Percentiles rank a stretch among this genome's conserved stretches.
Conservation (phyloP, 2,329 filamentous ascomycete genomes). For the Bertia moriformis region DNA sequence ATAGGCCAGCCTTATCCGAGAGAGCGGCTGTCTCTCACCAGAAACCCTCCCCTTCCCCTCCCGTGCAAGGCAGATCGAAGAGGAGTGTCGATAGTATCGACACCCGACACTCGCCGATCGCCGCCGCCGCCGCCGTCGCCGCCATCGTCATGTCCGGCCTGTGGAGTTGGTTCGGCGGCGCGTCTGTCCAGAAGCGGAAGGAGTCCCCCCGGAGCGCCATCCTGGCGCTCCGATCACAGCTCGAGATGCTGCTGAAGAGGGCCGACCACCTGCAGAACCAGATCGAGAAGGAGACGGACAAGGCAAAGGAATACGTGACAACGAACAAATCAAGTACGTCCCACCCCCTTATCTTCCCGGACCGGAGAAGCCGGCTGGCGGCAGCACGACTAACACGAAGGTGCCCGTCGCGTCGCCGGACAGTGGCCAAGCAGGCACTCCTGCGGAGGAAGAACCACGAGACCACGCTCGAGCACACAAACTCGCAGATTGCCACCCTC, state of each 20-base stretch:
- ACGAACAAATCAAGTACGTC: constrained; percentile 79
- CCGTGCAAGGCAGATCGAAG: no score
- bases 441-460: constrained; percentile 91
- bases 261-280: constrained; percentile 82
- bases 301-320: constrained; percentile 76
- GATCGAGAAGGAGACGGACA: constrained; percentile 80
- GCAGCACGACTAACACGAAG: constrained; percentile 6
- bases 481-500: constrained; percentile 75
- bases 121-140: constrained; percentile 10
- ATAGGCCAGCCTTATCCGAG: no score
- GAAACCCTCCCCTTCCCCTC: no score
- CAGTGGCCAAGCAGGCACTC: constrained; percentile 79
- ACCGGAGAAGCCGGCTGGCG: neutral
- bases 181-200: constrained; percentile 70
- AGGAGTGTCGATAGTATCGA: no score
- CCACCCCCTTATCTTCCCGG: neutral
- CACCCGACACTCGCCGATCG: neutral
- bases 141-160: constrained; percentile 55
- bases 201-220: constrained; percentile 96
- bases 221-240: constrained; percentile 68
- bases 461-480: constrained; percentile 79
- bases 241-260: constrained; percentile 95
- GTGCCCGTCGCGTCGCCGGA: constrained; percentile 8
- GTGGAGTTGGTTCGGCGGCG: constrained; percentile 87
- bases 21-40: no score